A percentile compares a stretch with the other conserved stretches of the same genome.
phyloP scores from a whole-genome alignment of 495 filamentous ascomycete genomes.

The Hypoxylon fuscum region DNA sequence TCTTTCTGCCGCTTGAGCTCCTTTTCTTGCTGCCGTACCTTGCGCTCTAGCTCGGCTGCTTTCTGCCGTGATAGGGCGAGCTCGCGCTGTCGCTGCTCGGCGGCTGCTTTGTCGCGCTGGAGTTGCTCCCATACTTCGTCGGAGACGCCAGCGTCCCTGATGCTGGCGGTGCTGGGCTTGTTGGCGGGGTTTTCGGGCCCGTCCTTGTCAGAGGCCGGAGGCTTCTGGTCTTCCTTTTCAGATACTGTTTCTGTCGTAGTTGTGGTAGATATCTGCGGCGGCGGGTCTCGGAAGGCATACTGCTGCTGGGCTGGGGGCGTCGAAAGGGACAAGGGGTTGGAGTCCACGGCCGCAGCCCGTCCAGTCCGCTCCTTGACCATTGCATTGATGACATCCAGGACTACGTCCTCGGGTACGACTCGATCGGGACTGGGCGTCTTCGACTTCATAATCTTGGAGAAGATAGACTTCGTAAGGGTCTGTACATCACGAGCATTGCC shows the following conservation, averaged over 20 bases:
- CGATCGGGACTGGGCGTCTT: conserved; percentile 33
- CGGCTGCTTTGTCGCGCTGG: conserved; percentile 55
- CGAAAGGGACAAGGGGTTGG: background rate
- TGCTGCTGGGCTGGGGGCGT: background rate
- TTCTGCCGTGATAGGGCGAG: conserved; percentile 1
- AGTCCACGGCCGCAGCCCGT: conserved; percentile 20
- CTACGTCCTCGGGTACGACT: conserved; percentile 43
- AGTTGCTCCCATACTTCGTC: conserved; percentile 71
- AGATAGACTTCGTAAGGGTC: conserved; percentile 63
- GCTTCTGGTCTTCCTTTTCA: conserved; percentile 10
- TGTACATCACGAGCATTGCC: conserved; percentile 74
- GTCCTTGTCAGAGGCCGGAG: conserved; percentile 2
- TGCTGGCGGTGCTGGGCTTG: background rate
- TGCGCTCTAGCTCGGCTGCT: conserved; percentile 38
- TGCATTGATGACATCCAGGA: conserved; percentile 49
- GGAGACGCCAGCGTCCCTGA: conserved; percentile 65
- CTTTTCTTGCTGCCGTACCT: conserved; percentile 30
- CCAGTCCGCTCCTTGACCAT: conserved; percentile 59
- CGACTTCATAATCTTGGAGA: conserved; percentile 51
- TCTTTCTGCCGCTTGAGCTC: conserved; percentile 39
- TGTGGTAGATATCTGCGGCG: conserved; percentile 13
- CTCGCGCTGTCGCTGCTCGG: conserved; percentile 41
- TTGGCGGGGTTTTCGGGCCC: background rate
- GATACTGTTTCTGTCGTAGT: conserved; percentile 11
- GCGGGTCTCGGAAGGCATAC: conserved; percentile 8